Evolutionary conservation across 306 rosid genomes (phyloP).

Genomic region (Fagus crenata): DNA sequence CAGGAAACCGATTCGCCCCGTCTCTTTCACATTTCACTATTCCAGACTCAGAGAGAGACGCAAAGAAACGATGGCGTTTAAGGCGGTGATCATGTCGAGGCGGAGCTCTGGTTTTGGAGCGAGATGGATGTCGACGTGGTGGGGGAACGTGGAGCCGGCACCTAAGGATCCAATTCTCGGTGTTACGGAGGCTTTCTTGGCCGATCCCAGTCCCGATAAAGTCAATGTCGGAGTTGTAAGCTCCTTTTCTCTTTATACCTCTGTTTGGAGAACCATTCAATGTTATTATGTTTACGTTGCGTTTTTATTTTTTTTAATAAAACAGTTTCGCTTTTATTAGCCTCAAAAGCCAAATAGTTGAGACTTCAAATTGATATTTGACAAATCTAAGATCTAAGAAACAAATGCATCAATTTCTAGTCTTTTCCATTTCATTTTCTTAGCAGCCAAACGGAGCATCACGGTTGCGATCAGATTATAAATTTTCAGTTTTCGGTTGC

Average conservation of each 20-base stretch:
- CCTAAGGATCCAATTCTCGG: conserved; percentile 98
- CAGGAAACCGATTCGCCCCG: background rate
- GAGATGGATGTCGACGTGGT: conserved; percentile 78
- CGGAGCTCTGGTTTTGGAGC: conserved; percentile 48
- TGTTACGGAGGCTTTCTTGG: conserved; percentile 93
- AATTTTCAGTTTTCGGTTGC: background rate
- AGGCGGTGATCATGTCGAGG: conserved; percentile 23
- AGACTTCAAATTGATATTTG: background rate
- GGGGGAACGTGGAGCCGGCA: conserved; percentile 73
- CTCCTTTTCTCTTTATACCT: conserved; percentile 16
- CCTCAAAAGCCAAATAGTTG: background rate
- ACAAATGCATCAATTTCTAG: background rate
- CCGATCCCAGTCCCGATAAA: conserved; percentile 85
- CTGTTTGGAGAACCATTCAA: background rate
- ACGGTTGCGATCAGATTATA: background rate
- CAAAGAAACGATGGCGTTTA: conserved; percentile 52
- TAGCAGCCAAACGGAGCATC: background rate
- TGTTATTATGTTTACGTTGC: background rate
- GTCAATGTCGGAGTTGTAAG: conserved; percentile 97
- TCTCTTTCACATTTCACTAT: too few species aligned
- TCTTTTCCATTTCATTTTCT: background rate
- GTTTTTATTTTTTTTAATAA: background rate
- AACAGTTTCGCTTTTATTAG: conserved; percentile 11
- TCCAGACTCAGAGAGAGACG: background rate
- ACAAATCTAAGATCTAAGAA: background rate